Evolutionary conservation across 2,329 filamentous ascomycete genomes (phyloP).

Genomic region (Aureobasidium mangrovei): DNA sequence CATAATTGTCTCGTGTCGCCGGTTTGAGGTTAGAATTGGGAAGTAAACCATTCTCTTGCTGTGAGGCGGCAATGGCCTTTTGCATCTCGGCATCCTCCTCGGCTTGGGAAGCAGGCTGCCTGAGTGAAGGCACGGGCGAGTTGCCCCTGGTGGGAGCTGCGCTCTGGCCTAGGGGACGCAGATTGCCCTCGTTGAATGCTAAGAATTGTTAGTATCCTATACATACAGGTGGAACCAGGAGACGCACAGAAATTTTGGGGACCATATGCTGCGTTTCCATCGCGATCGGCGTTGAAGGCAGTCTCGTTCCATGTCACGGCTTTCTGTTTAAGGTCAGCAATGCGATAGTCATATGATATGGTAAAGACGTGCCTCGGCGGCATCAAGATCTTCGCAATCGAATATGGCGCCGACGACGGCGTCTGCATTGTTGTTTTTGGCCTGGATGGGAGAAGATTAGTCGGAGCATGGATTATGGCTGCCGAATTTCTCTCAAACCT

Average conservation of each 20-base stretch:
- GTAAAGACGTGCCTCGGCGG: conserved; percentile 17
- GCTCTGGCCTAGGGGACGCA: conserved; percentile 24
- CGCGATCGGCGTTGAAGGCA: conserved; percentile 22
- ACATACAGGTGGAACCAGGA: background rate
- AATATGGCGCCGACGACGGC: conserved; percentile 24
- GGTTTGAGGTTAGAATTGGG: conserved; percentile 42
- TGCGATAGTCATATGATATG: background rate
- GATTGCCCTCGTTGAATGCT: conserved; percentile 18
- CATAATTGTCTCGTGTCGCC: conserved; percentile 47
- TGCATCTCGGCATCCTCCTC: conserved; percentile 25
- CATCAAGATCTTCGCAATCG: conserved; percentile 25
- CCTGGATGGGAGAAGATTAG: conserved; percentile 17
- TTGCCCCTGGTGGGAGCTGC: conserved; percentile 25
- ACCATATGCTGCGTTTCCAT: conserved; percentile 20
- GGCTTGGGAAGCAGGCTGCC: conserved; percentile 22
- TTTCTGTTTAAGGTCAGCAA: conserved; percentile 1
- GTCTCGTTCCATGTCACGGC: conserved; percentile 24
- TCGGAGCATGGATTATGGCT: background rate
- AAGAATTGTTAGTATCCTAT: background rate
- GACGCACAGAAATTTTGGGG: conserved; percentile 9
- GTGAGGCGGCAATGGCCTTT: conserved; percentile 21
- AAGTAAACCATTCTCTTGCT: conserved; percentile 42
- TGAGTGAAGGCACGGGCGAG: conserved; percentile 21
- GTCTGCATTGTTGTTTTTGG: conserved; percentile 25
- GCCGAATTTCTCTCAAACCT: conserved; percentile 17